Evolutionary conservation across 1,139 yeast genomes (phyloP).

Genomic region (Wickerhamomyces sp.): DNA sequence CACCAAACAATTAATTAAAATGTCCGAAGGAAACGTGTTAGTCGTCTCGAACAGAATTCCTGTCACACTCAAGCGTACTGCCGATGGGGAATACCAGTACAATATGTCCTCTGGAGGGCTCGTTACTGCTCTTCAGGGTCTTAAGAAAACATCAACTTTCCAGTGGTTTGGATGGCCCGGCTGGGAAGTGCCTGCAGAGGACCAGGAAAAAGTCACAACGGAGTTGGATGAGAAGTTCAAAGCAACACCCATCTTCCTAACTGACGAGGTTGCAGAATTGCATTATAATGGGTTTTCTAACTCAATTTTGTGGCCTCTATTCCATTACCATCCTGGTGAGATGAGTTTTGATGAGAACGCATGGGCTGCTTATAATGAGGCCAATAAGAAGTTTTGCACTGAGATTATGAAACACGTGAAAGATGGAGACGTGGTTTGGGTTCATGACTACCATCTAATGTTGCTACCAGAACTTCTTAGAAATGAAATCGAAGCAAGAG

Average conservation of each 20-base stretch:
- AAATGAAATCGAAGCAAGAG: conserved; percentile 45
- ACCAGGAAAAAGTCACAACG: conserved; percentile 60
- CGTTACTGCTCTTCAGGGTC: conserved; percentile 91
- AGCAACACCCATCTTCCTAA: conserved; percentile 84
- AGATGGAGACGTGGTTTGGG: conserved; percentile 93
- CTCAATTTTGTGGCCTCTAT: conserved; percentile 92
- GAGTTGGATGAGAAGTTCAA: conserved; percentile 77
- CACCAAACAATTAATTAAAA: conserved; percentile 1
- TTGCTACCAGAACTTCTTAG: conserved; percentile 87
- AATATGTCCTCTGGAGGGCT: conserved; percentile 96
- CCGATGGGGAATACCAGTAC: conserved; percentile 60
- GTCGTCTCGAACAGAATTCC: conserved; percentile 96
- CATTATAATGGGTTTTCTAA: conserved; percentile 97
- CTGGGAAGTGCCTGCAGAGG: conserved; percentile 75
- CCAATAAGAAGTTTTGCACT: conserved; percentile 78
- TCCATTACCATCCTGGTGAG: conserved; percentile 99
- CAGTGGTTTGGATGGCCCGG: conserved; percentile 99
- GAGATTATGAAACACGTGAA: conserved; percentile 66
- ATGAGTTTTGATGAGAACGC: conserved; percentile 97
- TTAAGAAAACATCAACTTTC: conserved; percentile 79
- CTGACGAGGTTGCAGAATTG: conserved; percentile 87
- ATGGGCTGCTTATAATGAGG: conserved; percentile 97
- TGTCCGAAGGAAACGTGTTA: conserved; percentile 58
- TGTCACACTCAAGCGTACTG: conserved; percentile 75
- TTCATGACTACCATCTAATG: conserved; percentile 97